phyloP scores from a whole-genome alignment of 2,329 filamentous ascomycete genomes.

The Cladosporium sp. region DNA sequence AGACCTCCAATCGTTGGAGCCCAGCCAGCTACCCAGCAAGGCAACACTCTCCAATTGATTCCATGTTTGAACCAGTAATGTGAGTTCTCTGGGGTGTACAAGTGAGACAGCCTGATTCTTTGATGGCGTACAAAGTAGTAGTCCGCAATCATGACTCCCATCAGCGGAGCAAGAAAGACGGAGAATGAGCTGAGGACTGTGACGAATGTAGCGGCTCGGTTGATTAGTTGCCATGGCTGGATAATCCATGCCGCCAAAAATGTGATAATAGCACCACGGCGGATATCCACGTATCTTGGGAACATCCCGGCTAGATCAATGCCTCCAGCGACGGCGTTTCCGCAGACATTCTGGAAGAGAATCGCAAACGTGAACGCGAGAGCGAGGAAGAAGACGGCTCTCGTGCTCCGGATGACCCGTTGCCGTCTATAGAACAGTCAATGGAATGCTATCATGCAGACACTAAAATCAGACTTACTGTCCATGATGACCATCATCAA shows the following conservation, averaged over 20 bases:
- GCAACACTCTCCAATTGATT: constrained; percentile 41
- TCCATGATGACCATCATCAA: constrained; percentile 45
- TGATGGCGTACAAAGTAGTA: constrained; percentile 35
- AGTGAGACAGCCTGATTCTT: constrained; percentile 33
- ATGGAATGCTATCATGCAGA: not conserved
- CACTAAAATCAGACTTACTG: not conserved
- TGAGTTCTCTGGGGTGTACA: constrained; percentile 34
- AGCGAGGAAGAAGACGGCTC: constrained; percentile 35
- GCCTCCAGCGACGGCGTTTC: too few species aligned
- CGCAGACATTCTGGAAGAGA: constrained; percentile 37
- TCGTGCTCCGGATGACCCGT: constrained; percentile 36
- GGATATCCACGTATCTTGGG: too few species aligned
- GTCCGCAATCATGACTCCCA: constrained; percentile 37
- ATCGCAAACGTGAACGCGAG: constrained; percentile 34
- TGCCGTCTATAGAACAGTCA: constrained; percentile 26
- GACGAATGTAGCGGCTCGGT: constrained; percentile 34
- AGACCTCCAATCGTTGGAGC: constrained; percentile 41
- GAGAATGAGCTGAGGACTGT: constrained; percentile 41
- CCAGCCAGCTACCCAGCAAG: constrained; percentile 44
- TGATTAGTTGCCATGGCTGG: constrained; percentile 37
- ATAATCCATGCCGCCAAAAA: constrained; percentile 34
- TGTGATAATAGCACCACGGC: constrained; percentile 22
- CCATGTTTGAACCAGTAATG: constrained; percentile 44
- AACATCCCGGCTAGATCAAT: too few species aligned
- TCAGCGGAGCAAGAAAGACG: constrained; percentile 38